Conservation (phyloP, 2,329 filamentous ascomycete species). For the Claviceps spartinae region DNA sequence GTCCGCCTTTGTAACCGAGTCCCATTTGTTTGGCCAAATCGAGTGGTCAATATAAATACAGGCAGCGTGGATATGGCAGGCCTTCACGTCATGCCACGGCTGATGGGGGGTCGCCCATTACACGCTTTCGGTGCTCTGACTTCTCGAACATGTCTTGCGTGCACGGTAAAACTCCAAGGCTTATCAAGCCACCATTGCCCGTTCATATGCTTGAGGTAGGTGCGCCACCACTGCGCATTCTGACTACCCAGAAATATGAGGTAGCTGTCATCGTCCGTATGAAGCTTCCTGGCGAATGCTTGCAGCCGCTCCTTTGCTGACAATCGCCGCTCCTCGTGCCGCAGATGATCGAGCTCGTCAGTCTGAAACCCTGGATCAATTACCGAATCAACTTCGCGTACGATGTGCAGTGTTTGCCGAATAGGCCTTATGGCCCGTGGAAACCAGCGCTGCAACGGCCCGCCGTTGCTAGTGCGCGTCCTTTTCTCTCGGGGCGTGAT, state of each 20-base stretch:
- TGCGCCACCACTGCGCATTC: conserved; percentile 15
- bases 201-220: conserved; percentile 12
- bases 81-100: background rate
- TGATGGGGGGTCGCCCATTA: background rate
- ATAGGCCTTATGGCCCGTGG: conserved; percentile 11
- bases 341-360: conserved; percentile 12
- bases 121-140: background rate
- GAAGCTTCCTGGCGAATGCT: conserved; percentile 11
- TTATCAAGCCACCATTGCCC: conserved; percentile 17
- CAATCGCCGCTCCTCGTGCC: conserved; percentile 10
- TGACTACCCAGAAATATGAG: conserved; percentile 14
- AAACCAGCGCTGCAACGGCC: conserved; percentile 12
- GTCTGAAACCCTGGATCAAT: conserved; percentile 15
- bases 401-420: conserved; percentile 14
- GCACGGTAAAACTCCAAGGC: conserved; percentile 14
- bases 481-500: conserved; percentile 11
- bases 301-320: conserved; percentile 11
- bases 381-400: conserved; percentile 14
- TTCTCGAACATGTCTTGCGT: conserved; percentile 6
- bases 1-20: too few relatives aligned
- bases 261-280: conserved; percentile 12
- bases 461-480: conserved; percentile 9
- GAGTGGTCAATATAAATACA: background rate
- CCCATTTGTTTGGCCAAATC: too few relatives aligned
- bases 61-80: background rate